phyloP scores from a whole-genome alignment of 345 rosid species.

The Populus euphratica region DNA sequence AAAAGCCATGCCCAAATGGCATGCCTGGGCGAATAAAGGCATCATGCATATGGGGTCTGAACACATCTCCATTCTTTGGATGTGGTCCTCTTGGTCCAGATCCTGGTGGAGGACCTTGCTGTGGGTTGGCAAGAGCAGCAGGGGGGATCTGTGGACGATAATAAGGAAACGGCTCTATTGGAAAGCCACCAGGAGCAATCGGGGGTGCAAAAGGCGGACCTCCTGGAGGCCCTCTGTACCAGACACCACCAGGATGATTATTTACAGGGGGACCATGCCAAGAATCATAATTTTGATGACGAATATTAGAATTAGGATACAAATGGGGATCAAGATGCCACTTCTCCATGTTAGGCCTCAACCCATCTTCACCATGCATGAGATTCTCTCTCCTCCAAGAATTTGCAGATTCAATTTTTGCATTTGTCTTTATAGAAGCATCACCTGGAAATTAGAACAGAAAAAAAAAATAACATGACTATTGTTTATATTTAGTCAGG shows the following conservation, averaged over 20 bases:
- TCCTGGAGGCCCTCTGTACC: slow-evolving; percentile 89
- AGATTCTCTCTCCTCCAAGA: slow-evolving; percentile 72
- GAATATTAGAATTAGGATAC: slow-evolving; percentile 53
- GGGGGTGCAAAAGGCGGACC: slow-evolving; percentile 76
- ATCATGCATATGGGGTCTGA: slow-evolving; percentile 75
- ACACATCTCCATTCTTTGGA: slow-evolving; percentile 63
- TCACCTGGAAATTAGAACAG: slow-evolving; percentile 33
- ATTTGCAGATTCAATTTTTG: slow-evolving; percentile 36
- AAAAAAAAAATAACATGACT: not conserved
- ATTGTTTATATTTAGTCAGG: not conserved
- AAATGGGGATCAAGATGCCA: slow-evolving; percentile 64
- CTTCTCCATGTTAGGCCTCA: slow-evolving; percentile 49
- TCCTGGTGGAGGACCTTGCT: slow-evolving; percentile 54
- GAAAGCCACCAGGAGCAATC: slow-evolving; percentile 75
- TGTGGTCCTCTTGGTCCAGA: slow-evolving; percentile 76
- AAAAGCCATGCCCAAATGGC: slow-evolving; percentile 88
- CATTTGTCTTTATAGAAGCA: slow-evolving; percentile 36
- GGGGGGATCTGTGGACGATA: slow-evolving; percentile 67
- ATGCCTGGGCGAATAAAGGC: slow-evolving; percentile 69
- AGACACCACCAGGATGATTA: slow-evolving; percentile 78
- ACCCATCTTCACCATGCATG: slow-evolving; percentile 55
- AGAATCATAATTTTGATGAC: slow-evolving; percentile 62
- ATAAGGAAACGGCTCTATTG: slow-evolving; percentile 79
- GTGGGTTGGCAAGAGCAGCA: slow-evolving; percentile 47
- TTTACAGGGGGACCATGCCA: slow-evolving; percentile 84